Evolutionary conservation across 2,329 filamentous ascomycete genomes (phyloP).

Genomic region (Fusarium musae): DNA sequence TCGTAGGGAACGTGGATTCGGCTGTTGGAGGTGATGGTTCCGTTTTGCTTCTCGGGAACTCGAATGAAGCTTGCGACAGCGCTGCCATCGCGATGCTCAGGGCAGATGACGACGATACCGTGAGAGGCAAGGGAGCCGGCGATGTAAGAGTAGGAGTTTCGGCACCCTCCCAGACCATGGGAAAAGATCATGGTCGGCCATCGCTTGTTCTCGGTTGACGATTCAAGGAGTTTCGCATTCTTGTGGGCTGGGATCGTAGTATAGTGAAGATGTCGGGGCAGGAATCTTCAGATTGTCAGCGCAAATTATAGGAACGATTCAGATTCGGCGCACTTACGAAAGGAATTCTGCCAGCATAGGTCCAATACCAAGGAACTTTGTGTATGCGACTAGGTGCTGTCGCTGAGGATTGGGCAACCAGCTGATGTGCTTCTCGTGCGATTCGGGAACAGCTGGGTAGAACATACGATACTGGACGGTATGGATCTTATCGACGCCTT

Average conservation of each 20-base stretch:
- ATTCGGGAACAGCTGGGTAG: constrained; percentile 73
- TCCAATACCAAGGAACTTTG: constrained; percentile 77
- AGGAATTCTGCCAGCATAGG: constrained; percentile 67
- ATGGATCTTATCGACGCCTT: constrained; percentile 66
- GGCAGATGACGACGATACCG: constrained; percentile 81
- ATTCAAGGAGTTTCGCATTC: constrained; percentile 71
- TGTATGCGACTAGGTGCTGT: constrained; percentile 79
- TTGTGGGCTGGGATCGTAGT: constrained; percentile 77
- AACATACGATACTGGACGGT: constrained; percentile 86
- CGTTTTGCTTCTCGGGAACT: constrained; percentile 61
- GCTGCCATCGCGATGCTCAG: constrained; percentile 86
- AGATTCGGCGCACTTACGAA: constrained; percentile 59
- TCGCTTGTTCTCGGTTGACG: constrained; percentile 60
- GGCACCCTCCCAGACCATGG: constrained; percentile 82
- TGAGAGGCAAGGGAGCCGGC: constrained; percentile 82
- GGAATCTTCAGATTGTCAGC: constrained; percentile 58
- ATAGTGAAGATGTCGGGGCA: constrained; percentile 78
- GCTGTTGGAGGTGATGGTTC: constrained; percentile 37
- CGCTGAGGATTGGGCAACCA: constrained; percentile 85
- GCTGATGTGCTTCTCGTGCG: constrained; percentile 68
- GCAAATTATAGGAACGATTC: no score
- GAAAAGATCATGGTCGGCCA: constrained; percentile 90
- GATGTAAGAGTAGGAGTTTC: constrained; percentile 88
- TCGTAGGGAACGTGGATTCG: constrained; percentile 59
- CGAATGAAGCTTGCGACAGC: constrained; percentile 79